A percentile compares a stretch with the other conserved stretches of the same genome.
phyloP scores from a whole-genome alignment of 192 early-diverging fungal species.

The Backusella westeae region DNA sequence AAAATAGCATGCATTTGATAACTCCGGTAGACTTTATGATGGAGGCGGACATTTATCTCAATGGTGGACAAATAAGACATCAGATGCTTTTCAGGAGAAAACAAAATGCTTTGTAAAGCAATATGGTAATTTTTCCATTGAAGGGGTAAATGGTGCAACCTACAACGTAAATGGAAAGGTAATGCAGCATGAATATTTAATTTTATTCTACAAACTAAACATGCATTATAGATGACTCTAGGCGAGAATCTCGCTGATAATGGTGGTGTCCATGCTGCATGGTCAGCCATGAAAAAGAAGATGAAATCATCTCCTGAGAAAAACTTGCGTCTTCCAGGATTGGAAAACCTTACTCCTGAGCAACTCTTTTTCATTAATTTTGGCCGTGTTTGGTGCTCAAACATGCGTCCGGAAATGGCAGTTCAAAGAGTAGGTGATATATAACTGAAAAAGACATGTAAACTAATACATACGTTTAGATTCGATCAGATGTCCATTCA shows the following conservation, averaged over 20 bases:
- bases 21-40: conserved; percentile 57
- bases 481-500: conserved; percentile 65
- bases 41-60: conserved; percentile 42
- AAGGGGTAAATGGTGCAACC: conserved; percentile 36
- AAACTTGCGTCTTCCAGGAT: conserved; percentile 40
- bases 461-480: conserved; percentile 17
- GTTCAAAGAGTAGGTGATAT: conserved; percentile 2
- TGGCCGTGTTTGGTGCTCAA: conserved; percentile 64
- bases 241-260: conserved; percentile 74
- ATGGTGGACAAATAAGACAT: conserved; percentile 43
- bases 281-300: conserved; percentile 32
- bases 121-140: conserved; percentile 52
- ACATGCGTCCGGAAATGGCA: conserved; percentile 37
- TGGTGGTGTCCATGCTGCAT: conserved; percentile 55
- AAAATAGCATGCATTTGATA: conserved; percentile 64
- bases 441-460: background rate
- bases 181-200: background rate
- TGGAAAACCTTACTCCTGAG: conserved; percentile 45
- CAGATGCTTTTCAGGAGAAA: conserved; percentile 42
- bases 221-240: conserved; percentile 38
- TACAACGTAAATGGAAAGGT: conserved; percentile 53
- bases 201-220: background rate
- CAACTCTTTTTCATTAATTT: conserved; percentile 68
- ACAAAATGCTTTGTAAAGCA: conserved; percentile 68
- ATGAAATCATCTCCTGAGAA: conserved; percentile 16